These are phyloP conservation scores for Paramecium biaurelia DNA, from an alignment of 73 alveolate species.

Conservation along the genomic window DNA sequence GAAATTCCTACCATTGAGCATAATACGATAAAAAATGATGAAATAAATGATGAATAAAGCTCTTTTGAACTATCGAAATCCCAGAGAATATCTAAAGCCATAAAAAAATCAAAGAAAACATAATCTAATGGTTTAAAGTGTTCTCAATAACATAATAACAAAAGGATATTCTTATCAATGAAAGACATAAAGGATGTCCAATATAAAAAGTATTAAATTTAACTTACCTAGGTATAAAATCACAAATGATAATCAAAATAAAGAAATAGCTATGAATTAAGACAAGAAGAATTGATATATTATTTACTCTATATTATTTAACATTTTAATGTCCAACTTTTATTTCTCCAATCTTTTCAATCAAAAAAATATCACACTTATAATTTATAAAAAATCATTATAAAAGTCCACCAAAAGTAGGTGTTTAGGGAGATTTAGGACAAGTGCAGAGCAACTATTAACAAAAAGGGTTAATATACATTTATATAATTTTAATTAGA, in stretches of 20 bases:
- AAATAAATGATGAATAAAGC: neutral
- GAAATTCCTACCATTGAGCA: neutral
- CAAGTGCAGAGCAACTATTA: neutral
- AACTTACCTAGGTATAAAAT: neutral
- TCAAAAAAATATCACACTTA: neutral
- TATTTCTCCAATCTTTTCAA: neutral
- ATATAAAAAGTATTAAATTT: conserved; percentile 14
- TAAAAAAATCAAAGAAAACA: neutral
- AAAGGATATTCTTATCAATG: conserved; percentile 37
- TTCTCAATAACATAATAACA: neutral
- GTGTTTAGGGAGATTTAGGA: neutral
- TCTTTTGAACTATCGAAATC: neutral
- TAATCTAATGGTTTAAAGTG: neutral
- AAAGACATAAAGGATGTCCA: neutral
- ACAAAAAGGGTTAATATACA: neutral
- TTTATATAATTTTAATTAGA: neutral
- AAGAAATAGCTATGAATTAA: neutral
- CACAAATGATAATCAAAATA: neutral
- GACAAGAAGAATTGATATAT: neutral
- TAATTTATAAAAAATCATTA: conserved; percentile 2
- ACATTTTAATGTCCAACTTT: neutral
- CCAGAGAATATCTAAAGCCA: neutral
- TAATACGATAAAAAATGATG: neutral
- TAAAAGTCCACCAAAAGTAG: neutral
- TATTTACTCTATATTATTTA: neutral